Base-by-base conservation (phyloP, 1,139 yeast genomes). In the Torulaspora pretoriensis region DNA sequence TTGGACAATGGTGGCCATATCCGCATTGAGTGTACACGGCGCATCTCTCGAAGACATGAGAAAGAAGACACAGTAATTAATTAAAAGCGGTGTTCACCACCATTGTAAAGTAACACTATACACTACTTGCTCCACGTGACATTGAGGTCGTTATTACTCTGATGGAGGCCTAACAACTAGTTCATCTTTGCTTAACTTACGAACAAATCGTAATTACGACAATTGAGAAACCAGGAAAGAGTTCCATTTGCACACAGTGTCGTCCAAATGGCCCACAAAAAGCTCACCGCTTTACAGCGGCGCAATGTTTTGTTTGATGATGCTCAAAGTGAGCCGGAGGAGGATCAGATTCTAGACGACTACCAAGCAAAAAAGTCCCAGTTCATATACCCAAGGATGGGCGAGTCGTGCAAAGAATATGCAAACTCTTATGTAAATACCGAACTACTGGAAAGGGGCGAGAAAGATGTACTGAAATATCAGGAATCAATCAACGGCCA, bases 1-100 rank as follows among this genome's bases (percentile, higher is more conserved):
- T 1, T 90, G 97, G 97, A 46, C 80, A 2, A 65, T 76, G 19
- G 69, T 78, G 14, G 72, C 78, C 1, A 42, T 71, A n/a, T 68
- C 66, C 7, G 32, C 53, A 6, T n/a, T 49, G 13, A 38, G 38
- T n/a, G 40, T 45, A 13, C 30, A 30, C 14, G 3, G 30, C 6
- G 31, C 27, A 26, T 16, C 10, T 10, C 30, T 6, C 4, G 17
- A 23, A 12, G 32, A 26, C 24, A 12, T 13, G 24, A 26, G 3
- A 8, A 31, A 30, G 31, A 38, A 38, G 40, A n/a, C 22, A 4
- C 30, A 31, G 23, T 38, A 23, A 31, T 10, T 12, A 2, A 13
- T 8, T 8, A 13, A 26, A 14, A 7, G 22, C 22, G 22, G 22
- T 19, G 22, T 7, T 7, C 22, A 19, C 22, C 7, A 19, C 22